Conservation (phyloP, 1,284 basidiomycete species). For the Inonotus hispidus region DNA sequence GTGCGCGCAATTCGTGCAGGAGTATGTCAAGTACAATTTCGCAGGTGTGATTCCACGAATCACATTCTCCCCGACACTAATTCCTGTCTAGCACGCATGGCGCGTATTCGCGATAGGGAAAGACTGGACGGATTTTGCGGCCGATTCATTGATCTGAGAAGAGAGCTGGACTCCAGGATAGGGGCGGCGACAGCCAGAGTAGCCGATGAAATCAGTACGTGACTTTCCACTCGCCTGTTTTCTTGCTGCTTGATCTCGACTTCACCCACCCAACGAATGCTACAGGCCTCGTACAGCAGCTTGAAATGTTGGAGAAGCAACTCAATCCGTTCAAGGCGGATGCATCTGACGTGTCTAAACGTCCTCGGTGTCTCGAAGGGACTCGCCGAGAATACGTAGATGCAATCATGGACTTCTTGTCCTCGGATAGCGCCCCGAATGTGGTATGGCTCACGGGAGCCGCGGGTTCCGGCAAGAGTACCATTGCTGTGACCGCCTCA, state of each 20-base stretch:
- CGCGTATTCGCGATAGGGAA: neutral
- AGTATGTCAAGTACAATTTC: neutral
- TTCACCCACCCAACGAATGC: neutral
- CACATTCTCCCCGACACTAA: no score
- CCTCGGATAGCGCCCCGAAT: neutral
- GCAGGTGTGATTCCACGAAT: neutral
- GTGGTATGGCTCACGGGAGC: neutral
- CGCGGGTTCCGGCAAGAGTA: conserved; percentile 1
- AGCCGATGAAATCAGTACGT: neutral
- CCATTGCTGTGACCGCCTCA: neutral
- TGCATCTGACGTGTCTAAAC: neutral
- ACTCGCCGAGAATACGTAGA: neutral
- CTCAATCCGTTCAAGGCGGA: neutral
- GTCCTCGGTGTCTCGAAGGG: neutral
- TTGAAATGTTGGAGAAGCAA: neutral
- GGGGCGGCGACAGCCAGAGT: neutral
- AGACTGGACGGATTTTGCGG: neutral
- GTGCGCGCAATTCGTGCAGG: neutral
- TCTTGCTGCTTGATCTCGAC: neutral
- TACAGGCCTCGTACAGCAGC: neutral
- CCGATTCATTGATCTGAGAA: neutral
- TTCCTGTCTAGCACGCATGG: neutral
- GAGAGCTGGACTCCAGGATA: neutral
- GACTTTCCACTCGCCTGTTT: no score
- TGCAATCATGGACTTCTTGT: neutral